Base-by-base conservation (phyloP, 805 yeast species). In the Suhomyces sp. region DNA sequence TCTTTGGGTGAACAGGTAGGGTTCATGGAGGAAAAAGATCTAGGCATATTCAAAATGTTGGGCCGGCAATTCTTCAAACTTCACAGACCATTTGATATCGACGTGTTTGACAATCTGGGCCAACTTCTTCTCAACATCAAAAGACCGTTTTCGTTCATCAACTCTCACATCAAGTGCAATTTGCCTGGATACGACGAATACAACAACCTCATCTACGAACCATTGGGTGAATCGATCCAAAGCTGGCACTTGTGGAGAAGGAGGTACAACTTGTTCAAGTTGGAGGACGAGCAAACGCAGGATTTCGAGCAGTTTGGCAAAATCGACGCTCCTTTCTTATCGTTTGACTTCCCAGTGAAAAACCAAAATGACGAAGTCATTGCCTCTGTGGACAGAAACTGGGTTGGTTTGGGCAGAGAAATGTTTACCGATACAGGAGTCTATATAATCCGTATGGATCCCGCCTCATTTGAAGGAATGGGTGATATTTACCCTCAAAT, bases 181-280 rank as follows among this genome's bases (percentile, higher is more conserved):
- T 67, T 87, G 47, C 96, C 96, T 0, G 79, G 82, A 1, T 68
- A 70, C 49, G 74, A 68, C 53, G 49, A 54, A 5, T 58, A 70
- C 36, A 73, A 76, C 46, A 62, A 71, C 22, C 59, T 70, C 9
- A 71, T 76, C 53, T 69, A 70, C 40, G 82, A 78, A 47, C 72
- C 71, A 12, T 73, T 94, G 17, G 98, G 98, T 1, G 97, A 93
- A 66, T 81, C 90, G 26, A 83, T 88, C 5, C 99, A 94, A 69
- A 85, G 87, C 58, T 94, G 97, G 97, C 98, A 94, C 72, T 74
- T 87, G 42, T 92, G 97, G 97, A 80, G 98, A 65, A 77, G 99
- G 53, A 73, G 87, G 47, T 94, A 94, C 69, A 90, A 92, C 63
- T 73, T 94, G 60, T 94, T 89, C 65, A 74, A 80, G 58, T 67